These are phyloP conservation scores for Anisodus acutangulus DNA, from an alignment of 257 asterid species.

Conservation along the genomic window DNA sequence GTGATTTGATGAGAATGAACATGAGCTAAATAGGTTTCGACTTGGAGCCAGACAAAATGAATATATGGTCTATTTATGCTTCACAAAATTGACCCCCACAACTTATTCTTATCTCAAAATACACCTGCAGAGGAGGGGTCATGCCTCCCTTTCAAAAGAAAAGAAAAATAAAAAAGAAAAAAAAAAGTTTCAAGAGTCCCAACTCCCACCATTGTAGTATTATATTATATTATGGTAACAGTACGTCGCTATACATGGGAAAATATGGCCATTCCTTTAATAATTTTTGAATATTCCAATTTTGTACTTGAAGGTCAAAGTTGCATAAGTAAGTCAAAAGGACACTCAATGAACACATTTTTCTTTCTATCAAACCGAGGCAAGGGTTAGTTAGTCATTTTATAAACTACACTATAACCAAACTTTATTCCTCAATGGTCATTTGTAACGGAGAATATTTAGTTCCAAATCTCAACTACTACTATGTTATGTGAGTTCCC, in stretches of 20 bases:
- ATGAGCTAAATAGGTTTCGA: constrained; percentile 16
- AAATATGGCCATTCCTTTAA: constrained; percentile 54
- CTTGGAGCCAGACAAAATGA: constrained; percentile 46
- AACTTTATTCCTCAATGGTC: neutral
- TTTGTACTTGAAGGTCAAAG: constrained; percentile 59
- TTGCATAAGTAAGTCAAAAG: constrained; percentile 47
- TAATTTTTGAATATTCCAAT: constrained; percentile 65
- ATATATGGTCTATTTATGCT: constrained; percentile 46
- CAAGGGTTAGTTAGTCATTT: constrained; percentile 7
- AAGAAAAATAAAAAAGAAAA: neutral
- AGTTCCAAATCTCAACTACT: neutral
- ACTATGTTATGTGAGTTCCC: neutral
- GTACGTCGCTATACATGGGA: constrained; percentile 27
- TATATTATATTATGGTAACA: neutral
- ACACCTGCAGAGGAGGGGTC: constrained; percentile 34
- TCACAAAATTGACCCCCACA: constrained; percentile 45
- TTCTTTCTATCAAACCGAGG: constrained; percentile 15
- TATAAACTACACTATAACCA: neutral
- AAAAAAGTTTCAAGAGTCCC: constrained; percentile 25
- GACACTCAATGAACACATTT: constrained; percentile 20
- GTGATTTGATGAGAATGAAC: constrained; percentile 39
- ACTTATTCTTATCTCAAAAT: constrained; percentile 44
- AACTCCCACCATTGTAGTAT: constrained; percentile 18
- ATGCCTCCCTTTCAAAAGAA: constrained; percentile 43
- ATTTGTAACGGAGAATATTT: neutral